Percentiles rank a stretch among this genome's conserved stretches.
Conservation (phyloP, 2,329 filamentous ascomycete species). For the Lachnellula willkommii region DNA sequence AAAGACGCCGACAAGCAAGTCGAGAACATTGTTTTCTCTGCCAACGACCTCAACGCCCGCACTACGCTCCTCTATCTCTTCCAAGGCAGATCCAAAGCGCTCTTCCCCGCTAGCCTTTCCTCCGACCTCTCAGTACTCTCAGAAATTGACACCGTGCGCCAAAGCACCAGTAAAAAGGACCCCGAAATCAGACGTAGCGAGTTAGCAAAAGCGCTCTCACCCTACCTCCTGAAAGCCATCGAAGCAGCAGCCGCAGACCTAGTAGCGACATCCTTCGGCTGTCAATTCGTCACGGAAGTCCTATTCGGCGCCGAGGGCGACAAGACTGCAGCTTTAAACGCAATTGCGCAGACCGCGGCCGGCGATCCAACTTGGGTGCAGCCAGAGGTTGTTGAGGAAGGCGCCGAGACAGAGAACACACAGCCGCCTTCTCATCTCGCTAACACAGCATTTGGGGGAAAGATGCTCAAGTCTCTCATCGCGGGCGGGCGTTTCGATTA, state of each 20-base stretch:
- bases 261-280: constrained; percentile 71
- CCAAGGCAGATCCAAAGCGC: constrained; percentile 55
- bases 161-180: constrained; percentile 89
- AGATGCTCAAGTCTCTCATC: constrained; percentile 87
- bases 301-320: constrained; percentile 72
- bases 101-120: constrained; percentile 58
- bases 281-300: constrained; percentile 79
- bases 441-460: constrained; percentile 59
- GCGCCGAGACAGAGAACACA: constrained; percentile 14
- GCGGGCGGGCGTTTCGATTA: constrained; percentile 84
- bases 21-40: constrained; percentile 59
- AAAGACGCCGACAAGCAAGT: constrained; percentile 58
- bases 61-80: constrained; percentile 76
- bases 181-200: constrained; percentile 69
- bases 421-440: constrained; percentile 47
- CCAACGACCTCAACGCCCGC: constrained; percentile 60
- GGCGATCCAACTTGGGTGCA: constrained; percentile 43
- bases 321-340: constrained; percentile 67
- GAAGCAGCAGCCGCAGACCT: constrained; percentile 62
- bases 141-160: constrained; percentile 73
- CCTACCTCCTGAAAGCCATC: constrained; percentile 70
- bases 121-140: constrained; percentile 65
- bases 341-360: constrained; percentile 59
- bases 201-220: constrained; percentile 67
- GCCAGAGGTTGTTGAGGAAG: constrained; percentile 35